These are phyloP conservation scores for Cucumis sativus DNA, from an alignment of 306 rosid species.

Conservation along the genomic window DNA sequence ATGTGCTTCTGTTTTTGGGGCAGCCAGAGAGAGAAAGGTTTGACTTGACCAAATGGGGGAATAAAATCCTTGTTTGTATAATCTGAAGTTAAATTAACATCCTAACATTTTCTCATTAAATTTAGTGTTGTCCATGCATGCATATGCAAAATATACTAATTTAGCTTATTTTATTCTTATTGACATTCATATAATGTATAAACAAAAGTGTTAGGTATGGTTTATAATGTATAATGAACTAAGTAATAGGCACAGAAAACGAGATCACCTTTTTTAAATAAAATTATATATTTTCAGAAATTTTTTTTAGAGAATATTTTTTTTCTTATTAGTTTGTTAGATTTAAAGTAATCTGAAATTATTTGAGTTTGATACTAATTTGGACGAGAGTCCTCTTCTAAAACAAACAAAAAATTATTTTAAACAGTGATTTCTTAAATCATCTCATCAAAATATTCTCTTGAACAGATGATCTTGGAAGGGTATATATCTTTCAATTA, in stretches of 20 bases:
- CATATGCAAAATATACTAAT: neutral
- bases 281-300: neutral
- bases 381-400: neutral
- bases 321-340: neutral
- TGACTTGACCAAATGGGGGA: slow-evolving; percentile 2
- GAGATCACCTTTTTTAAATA: neutral
- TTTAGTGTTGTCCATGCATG: slow-evolving; percentile 2
- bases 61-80: slow-evolving; percentile 5
- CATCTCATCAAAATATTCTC: neutral
- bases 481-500: neutral
- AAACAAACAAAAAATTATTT: neutral
- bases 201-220: neutral
- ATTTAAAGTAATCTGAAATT: neutral
- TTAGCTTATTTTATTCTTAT: neutral
- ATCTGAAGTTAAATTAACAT: slow-evolving; percentile 3
- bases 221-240: neutral
- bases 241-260: neutral
- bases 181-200: neutral
- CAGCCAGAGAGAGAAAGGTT: slow-evolving; percentile 3
- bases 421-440: neutral
- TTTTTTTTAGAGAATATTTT: no score
- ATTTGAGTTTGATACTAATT: neutral
- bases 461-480: neutral
- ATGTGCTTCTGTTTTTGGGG: slow-evolving; percentile 7
- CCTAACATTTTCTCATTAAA: slow-evolving; percentile 4